phyloP scores from a whole-genome alignment of 2,329 filamentous ascomycete genomes.

The Metarhizium sp. region DNA sequence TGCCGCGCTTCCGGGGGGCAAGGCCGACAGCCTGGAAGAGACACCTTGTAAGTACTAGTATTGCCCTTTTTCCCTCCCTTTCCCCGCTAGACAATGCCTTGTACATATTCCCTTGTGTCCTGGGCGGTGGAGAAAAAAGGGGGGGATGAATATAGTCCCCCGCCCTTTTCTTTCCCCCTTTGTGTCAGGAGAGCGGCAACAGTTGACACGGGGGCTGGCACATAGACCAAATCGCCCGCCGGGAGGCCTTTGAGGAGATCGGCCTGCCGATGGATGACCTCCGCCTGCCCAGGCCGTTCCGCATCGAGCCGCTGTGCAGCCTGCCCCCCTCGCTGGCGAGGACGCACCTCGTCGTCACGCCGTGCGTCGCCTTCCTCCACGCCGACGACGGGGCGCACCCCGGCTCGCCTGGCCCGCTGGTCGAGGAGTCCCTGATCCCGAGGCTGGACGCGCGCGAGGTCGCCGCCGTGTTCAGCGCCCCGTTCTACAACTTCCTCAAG shows the following conservation, averaged over 20 bases:
- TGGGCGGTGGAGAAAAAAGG: no score
- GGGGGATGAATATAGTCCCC: no score
- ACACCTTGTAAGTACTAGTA: constrained; percentile 42
- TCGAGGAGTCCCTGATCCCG: constrained; percentile 66
- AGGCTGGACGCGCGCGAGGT: constrained; percentile 83
- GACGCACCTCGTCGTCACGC: constrained; percentile 64
- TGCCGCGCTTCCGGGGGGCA: constrained; percentile 77
- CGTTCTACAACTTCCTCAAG: constrained; percentile 74
- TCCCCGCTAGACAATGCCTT: no score
- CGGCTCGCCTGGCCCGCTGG: constrained; percentile 29
- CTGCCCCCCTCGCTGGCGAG: constrained; percentile 68
- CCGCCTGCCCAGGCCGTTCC: constrained; percentile 66
- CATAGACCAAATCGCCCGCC: constrained; percentile 69
- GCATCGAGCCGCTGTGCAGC: constrained; percentile 78
- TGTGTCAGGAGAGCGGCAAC: no score
- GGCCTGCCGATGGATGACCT: constrained; percentile 66
- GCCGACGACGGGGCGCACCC: constrained; percentile 35
- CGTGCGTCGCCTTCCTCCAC: constrained; percentile 71
- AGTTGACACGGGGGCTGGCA: background rate
- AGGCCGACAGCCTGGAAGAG: constrained; percentile 48
- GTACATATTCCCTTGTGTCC: no score
- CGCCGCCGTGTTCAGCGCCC: constrained; percentile 84
- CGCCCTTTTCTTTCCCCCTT: no score
- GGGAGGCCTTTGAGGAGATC: constrained; percentile 90
- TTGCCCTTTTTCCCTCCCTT: background rate